Conservation (phyloP, 306 rosid species). For the Erythrophleum fordii region DNA sequence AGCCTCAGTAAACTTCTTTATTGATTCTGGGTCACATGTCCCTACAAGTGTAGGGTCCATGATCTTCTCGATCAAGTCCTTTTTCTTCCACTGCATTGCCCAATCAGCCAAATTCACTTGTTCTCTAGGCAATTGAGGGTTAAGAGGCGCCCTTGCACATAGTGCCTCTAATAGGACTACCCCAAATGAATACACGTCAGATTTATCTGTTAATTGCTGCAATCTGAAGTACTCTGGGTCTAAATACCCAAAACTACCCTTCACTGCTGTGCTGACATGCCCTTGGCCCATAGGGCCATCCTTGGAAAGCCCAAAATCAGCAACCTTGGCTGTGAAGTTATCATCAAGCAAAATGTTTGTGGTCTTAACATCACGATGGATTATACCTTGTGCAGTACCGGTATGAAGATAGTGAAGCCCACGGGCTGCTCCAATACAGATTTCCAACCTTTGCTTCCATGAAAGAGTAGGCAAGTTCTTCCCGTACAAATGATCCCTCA, state of each 20-base stretch:
- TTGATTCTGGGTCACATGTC: slow-evolving; percentile 36
- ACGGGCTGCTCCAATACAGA: slow-evolving; percentile 49
- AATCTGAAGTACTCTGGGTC: slow-evolving; percentile 51
- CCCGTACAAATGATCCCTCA: slow-evolving; percentile 50
- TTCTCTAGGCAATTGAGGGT: slow-evolving; percentile 46
- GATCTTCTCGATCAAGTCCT: slow-evolving; percentile 47
- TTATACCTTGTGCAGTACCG: slow-evolving; percentile 53
- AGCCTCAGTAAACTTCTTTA: slow-evolving; percentile 49
- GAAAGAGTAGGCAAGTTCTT: slow-evolving; percentile 40
- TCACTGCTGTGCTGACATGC: slow-evolving; percentile 52
- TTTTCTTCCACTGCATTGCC: slow-evolving; percentile 53
- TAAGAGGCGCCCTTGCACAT: slow-evolving; percentile 47
- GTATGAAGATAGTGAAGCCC: slow-evolving; percentile 57
- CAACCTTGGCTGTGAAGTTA: slow-evolving; percentile 47
- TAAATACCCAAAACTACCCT: slow-evolving; percentile 51
- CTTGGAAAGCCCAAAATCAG: slow-evolving; percentile 56
- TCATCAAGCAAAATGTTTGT: slow-evolving; percentile 50
- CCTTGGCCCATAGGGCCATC: slow-evolving; percentile 46
- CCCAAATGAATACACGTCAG: slow-evolving; percentile 54
- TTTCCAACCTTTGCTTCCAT: slow-evolving; percentile 50
- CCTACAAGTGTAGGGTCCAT: slow-evolving; percentile 46
- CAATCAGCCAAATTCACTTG: slow-evolving; percentile 56
- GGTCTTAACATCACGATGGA: slow-evolving; percentile 54
- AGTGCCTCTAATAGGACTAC: slow-evolving; percentile 50
- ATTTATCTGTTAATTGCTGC: slow-evolving; percentile 48